Conservation (phyloP, 768 basidiomycete species). For the Kwoniella sp. region DNA sequence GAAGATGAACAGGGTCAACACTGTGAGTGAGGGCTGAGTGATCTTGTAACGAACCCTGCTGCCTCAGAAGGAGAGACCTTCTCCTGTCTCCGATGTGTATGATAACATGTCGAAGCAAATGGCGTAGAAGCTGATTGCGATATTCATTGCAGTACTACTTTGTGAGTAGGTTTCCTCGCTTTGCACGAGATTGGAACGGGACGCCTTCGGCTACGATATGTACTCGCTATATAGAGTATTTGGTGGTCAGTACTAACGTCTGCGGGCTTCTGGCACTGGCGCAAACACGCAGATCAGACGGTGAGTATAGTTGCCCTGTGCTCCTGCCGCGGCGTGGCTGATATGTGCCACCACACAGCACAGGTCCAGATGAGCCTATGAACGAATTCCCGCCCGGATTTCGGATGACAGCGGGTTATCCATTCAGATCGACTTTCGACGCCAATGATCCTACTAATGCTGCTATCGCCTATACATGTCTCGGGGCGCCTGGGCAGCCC, state of each 20-base stretch:
- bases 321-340: background rate
- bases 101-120: no score
- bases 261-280: background rate
- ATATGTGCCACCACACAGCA: no score
- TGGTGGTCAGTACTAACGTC: background rate
- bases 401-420: slow-evolving; percentile 42
- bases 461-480: slow-evolving; percentile 35
- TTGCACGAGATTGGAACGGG: background rate
- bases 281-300: slow-evolving; percentile 15
- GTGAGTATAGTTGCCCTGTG: slow-evolving; percentile 6
- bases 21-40: slow-evolving; percentile 1
- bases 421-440: slow-evolving; percentile 25
- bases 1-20: slow-evolving; percentile 24
- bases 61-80: background rate
- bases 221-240: no score
- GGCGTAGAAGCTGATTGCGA: background rate
- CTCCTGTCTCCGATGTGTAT: background rate
- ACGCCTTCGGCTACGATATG: no score
- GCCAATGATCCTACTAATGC: slow-evolving; percentile 19
- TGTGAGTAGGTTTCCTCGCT: slow-evolving; percentile 6
- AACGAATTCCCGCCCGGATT: slow-evolving; percentile 44
- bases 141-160: slow-evolving; percentile 14
- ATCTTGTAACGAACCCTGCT: background rate
- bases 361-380: slow-evolving; percentile 24
- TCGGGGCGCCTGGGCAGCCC: slow-evolving; percentile 21